These are phyloP conservation scores for Pterocarpus santalinus DNA, from an alignment of 306 rosid genomes.

Conservation along the genomic window DNA sequence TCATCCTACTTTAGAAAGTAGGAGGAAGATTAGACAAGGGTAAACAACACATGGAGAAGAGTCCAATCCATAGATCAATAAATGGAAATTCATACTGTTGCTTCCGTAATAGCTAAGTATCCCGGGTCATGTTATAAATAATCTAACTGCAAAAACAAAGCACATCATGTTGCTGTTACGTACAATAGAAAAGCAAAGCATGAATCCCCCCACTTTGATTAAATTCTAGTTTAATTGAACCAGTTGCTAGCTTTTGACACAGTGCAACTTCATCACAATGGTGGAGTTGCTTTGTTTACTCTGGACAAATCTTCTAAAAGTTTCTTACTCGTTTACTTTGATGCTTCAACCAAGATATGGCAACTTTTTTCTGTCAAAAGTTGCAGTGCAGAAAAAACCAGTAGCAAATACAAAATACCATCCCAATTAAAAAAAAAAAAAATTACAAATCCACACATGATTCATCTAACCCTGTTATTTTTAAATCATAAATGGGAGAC, in stretches of 20 bases:
- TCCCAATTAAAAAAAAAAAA: conserved; percentile 35
- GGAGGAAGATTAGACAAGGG: conserved; percentile 24
- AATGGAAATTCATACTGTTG: conserved; percentile 40
- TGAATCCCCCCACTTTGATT: conserved; percentile 50
- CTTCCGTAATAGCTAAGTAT: conserved; percentile 61
- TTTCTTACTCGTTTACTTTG: conserved; percentile 41
- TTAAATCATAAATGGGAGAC: conserved; percentile 34
- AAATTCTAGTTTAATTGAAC: conserved; percentile 49
- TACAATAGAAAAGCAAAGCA: conserved; percentile 48
- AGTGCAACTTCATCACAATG: conserved; percentile 52
- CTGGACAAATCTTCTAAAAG: conserved; percentile 56
- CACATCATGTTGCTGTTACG: conserved; percentile 44
- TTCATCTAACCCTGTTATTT: conserved; percentile 27
- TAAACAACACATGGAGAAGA: conserved; percentile 34
- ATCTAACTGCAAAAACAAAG: conserved; percentile 45
- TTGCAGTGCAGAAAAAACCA: conserved; percentile 45
- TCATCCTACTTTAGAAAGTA: conserved; percentile 41
- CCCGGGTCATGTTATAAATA: conserved; percentile 44
- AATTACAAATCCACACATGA: conserved; percentile 37
- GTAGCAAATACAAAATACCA: conserved; percentile 43
- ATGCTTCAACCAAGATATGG: conserved; percentile 58
- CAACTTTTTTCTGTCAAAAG: conserved; percentile 62
- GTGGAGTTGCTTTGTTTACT: conserved; percentile 56
- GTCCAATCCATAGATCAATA: conserved; percentile 39
- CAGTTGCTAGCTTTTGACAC: conserved; percentile 54